Conservation (phyloP, 352 stramenopile genomes). For the Pythium plurisporium region DNA sequence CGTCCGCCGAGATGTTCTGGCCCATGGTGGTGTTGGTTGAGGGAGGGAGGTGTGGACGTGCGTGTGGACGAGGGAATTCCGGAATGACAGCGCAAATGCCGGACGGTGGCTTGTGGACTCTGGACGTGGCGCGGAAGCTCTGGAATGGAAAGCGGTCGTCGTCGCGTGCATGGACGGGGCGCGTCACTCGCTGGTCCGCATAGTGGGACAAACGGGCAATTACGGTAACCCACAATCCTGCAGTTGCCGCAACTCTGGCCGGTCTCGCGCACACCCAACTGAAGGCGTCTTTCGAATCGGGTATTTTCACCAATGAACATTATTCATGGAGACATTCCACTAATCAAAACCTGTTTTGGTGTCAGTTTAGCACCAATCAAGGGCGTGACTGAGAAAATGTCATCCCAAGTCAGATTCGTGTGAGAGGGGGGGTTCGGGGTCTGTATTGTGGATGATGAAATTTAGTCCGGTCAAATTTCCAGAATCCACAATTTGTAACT, state of each 20-base stretch:
- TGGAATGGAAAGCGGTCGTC: not conserved
- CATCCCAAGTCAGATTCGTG: not conserved
- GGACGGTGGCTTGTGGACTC: not conserved
- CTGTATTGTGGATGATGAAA: slow-evolving; percentile 9
- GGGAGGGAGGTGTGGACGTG: not conserved
- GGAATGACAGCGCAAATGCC: not conserved
- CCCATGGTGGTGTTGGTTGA: not conserved
- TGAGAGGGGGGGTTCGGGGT: not conserved
- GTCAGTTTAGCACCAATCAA: not conserved
- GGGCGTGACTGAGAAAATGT: not conserved
- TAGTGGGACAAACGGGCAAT: not conserved
- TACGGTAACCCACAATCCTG: not conserved
- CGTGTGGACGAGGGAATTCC: not conserved
- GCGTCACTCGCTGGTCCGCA: not conserved
- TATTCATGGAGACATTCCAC: too few species aligned
- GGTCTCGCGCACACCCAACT: not conserved
- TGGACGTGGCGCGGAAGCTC: not conserved
- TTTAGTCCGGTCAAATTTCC: not conserved
- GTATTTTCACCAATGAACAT: not conserved
- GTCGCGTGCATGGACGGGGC: not conserved
- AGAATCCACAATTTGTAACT: not conserved
- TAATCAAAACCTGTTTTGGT: too few species aligned
- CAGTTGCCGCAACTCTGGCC: not conserved
- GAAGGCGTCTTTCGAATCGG: not conserved
- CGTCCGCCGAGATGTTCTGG: slow-evolving; percentile 9